Evolutionary conservation across 371 early-diverging fungal species (phyloP), one percentile per base, ranked within the genome.

Genomic region (Mucor saturninus): DNA sequence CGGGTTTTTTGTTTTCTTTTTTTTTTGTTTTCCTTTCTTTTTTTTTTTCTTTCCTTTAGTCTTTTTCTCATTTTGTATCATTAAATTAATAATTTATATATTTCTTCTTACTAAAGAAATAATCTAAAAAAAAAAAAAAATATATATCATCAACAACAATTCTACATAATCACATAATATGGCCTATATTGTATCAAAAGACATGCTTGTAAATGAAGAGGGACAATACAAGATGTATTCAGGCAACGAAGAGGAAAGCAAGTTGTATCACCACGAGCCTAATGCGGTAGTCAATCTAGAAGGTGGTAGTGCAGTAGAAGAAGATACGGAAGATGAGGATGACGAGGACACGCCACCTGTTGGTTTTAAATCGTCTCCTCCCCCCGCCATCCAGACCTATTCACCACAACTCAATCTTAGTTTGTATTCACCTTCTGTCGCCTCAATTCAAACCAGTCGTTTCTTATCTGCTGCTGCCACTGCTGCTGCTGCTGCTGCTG

Each of bases 391-490:
- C 9, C 49, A 65, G 37, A 59, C 66, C 0, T 65, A 65, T 37
- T 60, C 51, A 4, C 66, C 66, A 11, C 66, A 65, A 43, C 29
- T 65, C 11, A 51, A 59, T 49, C 29, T 60, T 0, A 55, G 45
- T 15, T 51, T 63, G 15, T 49, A 54, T 21, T 53, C 59, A 42
- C 61, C 62, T 26, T 42, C 51, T 9, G 13, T 50, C 26, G 38
- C 56, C 21, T 21, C 46, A 26, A n/a, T 15, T 2, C 5, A 43
- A 13, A 10, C 43, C 5, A 43, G n/a, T 43, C 13, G 43, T 14
- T 43, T 15, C 40, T 40, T 40, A 40, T 40, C 45, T 42, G 21
- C 26, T 42, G 21, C 51, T 40, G 26, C 14, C 6, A 32, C 14
- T 11, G 30, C 14, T 30, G 42, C 43, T 56, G 3, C 56, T 56